phyloP scores from a whole-genome alignment of 345 rosid species.

The Eucalyptus leucophloia region DNA sequence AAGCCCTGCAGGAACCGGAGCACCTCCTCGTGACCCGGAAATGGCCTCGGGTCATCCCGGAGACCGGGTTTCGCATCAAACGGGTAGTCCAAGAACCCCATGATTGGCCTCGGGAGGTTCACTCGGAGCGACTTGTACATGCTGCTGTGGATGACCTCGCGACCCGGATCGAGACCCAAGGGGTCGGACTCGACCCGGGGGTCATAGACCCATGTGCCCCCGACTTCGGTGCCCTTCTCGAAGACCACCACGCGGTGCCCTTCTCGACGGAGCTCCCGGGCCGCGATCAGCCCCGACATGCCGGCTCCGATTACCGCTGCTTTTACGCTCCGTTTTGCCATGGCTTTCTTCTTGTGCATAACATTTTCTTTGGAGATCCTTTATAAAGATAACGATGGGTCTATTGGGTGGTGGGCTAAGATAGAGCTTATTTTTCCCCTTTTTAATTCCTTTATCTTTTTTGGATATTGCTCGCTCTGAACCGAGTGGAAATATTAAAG shows the following conservation, averaged over 20 bases:
- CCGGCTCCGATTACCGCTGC: constrained; percentile 19
- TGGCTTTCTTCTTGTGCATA: neutral
- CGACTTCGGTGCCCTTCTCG: neutral
- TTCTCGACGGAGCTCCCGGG: constrained; percentile 13
- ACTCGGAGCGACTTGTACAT: constrained; percentile 4
- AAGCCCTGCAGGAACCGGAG: neutral
- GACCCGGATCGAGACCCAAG: constrained; percentile 3
- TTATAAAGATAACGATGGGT: neutral
- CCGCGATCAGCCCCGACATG: constrained; percentile 2
- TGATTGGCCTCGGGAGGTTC: constrained; percentile 7
- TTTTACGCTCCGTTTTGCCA: neutral
- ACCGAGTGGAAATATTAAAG: neutral
- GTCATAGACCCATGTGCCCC: constrained; percentile 9
- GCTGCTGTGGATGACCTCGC: constrained; percentile 1
- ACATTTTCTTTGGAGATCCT: neutral
- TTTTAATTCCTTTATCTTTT: neutral
- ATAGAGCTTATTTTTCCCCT: neutral
- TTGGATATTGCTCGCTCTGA: neutral
- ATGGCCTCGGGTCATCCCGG: neutral
- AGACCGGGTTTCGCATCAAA: neutral
- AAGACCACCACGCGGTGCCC: constrained; percentile 14
- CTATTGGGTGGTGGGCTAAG: neutral
- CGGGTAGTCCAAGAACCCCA: constrained; percentile 14
- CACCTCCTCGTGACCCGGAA: constrained; percentile 6
- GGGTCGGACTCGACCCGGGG: constrained; percentile 5